Conservation (phyloP, 2,329 filamentous ascomycete genomes). For the Metarhizium album region DNA sequence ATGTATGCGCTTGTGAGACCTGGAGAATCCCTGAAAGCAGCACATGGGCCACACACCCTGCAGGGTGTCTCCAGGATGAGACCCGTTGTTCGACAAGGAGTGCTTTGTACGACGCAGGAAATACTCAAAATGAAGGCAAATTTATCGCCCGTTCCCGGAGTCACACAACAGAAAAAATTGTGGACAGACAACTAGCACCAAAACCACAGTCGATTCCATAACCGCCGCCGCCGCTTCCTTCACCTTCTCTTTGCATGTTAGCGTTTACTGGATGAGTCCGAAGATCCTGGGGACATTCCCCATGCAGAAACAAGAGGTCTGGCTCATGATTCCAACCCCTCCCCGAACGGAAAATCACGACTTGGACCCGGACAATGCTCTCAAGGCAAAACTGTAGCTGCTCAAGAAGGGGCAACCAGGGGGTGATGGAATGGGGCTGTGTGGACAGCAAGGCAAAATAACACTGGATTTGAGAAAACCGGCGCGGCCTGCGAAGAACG, state of each 20-base stretch:
- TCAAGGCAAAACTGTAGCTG: no score
- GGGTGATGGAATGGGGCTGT: background rate
- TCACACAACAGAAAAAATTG: background rate
- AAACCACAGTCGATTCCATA: background rate
- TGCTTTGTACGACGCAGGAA: background rate
- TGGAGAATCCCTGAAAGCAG: background rate
- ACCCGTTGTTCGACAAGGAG: background rate
- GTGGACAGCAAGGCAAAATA: background rate
- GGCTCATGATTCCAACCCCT: background rate
- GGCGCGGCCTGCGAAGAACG: no score
- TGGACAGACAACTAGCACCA: background rate
- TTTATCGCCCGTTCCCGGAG: background rate
- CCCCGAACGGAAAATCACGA: background rate
- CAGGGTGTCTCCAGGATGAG: slow-evolving; percentile 1
- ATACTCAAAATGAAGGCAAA: background rate
- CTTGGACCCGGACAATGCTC: background rate
- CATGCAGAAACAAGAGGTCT: background rate
- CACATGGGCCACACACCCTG: background rate
- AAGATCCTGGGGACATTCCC: background rate
- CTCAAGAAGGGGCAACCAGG: background rate
- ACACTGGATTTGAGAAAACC: background rate
- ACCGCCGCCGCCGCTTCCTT: background rate
- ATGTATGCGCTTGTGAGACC: background rate
- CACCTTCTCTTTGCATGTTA: background rate
- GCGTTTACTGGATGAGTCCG: background rate